A percentile compares a stretch with the other conserved stretches of the same genome.
Evolutionary conservation across 805 yeast genomes (phyloP).

Genomic region (Starmerella floris): DNA sequence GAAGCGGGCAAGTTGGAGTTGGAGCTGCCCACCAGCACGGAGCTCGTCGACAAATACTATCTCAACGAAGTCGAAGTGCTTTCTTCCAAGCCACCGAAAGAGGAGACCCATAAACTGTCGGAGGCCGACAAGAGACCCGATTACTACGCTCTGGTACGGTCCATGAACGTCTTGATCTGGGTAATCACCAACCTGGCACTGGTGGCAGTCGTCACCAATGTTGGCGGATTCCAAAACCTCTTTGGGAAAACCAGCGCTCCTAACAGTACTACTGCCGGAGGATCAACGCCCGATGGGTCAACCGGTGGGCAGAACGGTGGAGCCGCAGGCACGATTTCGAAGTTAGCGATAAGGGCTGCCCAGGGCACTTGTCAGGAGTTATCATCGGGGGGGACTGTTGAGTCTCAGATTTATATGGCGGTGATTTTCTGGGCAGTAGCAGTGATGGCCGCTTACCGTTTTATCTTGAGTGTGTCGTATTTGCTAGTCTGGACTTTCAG

Average conservation of each 20-base stretch:
- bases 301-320: too few relatives aligned
- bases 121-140: constrained; percentile 50
- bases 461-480: constrained; percentile 58
- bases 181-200: constrained; percentile 71
- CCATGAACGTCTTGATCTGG: constrained; percentile 83
- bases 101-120: constrained; percentile 25
- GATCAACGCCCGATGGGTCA: too few relatives aligned
- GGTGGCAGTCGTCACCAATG: constrained; percentile 68
- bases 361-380: constrained; percentile 18
- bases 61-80: constrained; percentile 49
- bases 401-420: constrained; percentile 46
- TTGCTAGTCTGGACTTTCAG: constrained; percentile 31
- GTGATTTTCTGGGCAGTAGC: constrained; percentile 91
- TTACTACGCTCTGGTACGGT: constrained; percentile 81
- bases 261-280: too few relatives aligned
- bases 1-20: constrained; percentile 53
- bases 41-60: constrained; percentile 66
- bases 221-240: constrained; percentile 52
- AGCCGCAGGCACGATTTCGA: too few relatives aligned
- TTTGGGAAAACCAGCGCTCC: constrained; percentile 5
- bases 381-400: constrained; percentile 26
- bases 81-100: constrained; percentile 27
- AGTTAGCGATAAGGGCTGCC: neutral
- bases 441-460: constrained; percentile 70
- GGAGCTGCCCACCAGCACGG: constrained; percentile 60